Evolutionary conservation across 768 basidiomycete species (phyloP).

Genomic region (Russula virescens): DNA sequence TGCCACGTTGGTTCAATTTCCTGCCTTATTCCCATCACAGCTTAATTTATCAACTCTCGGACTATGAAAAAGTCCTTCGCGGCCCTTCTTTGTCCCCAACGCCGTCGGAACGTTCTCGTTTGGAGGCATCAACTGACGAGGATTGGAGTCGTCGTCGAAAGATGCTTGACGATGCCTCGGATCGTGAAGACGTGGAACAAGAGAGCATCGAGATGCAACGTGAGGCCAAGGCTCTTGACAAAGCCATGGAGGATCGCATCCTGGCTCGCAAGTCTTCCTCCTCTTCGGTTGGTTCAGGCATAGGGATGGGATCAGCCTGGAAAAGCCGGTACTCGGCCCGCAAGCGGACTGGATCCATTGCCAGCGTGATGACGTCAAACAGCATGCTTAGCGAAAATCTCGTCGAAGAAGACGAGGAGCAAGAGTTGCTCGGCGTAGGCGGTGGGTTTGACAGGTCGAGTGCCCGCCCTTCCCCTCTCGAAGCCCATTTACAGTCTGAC

Average conservation of each 20-base stretch:
- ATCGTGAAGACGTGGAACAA: constrained; percentile 46
- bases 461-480: constrained; percentile 31
- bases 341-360: constrained; percentile 67
- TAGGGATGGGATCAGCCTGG: constrained; percentile 66
- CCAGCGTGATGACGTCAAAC: constrained; percentile 60
- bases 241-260: constrained; percentile 81
- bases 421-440: constrained; percentile 61
- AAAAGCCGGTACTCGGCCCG: constrained; percentile 57
- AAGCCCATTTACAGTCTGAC: constrained; percentile 29
- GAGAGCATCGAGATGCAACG: constrained; percentile 58
- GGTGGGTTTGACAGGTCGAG: constrained; percentile 50
- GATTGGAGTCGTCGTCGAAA: constrained; percentile 73
- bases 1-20: constrained; percentile 4
- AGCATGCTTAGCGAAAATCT: constrained; percentile 76
- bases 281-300: constrained; percentile 57
- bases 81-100: constrained; percentile 42
- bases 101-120: constrained; percentile 49
- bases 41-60: constrained; percentile 88
- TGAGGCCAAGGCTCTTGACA: constrained; percentile 79
- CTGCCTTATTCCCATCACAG: constrained; percentile 37
- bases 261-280: constrained; percentile 66
- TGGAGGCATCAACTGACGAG: constrained; percentile 51
- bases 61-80: constrained; percentile 74
- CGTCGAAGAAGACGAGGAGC: constrained; percentile 77
- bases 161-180: constrained; percentile 50